Percentiles rank a stretch among this genome's conserved stretches.
phyloP scores from a whole-genome alignment of 2,329 filamentous ascomycete species.

The Zarea fungicola region DNA sequence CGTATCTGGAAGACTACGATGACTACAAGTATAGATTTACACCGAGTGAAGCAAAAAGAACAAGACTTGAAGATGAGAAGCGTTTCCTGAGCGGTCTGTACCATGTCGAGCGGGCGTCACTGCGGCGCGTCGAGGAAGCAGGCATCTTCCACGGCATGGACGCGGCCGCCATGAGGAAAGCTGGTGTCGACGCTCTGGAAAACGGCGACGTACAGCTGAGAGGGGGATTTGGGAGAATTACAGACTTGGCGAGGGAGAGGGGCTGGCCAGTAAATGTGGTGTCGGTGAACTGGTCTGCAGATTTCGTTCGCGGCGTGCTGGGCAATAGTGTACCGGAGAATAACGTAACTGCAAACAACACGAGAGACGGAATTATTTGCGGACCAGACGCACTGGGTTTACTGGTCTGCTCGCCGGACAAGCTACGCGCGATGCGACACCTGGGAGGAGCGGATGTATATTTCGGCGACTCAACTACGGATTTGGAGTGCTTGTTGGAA shows the following conservation, averaged over 20 bases:
- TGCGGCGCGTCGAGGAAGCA: conserved; percentile 37
- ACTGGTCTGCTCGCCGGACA: conserved; percentile 39
- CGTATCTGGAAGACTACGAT: conserved; percentile 39
- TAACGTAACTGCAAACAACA: conserved; percentile 40
- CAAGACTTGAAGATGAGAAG: conserved; percentile 33
- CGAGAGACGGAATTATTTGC: conserved; percentile 35
- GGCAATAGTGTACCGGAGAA: conserved; percentile 17
- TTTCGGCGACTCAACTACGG: conserved; percentile 54
- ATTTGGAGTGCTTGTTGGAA: conserved; percentile 47
- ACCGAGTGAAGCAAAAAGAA: conserved; percentile 29
- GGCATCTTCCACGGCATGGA: conserved; percentile 40
- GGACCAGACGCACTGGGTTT: conserved; percentile 31
- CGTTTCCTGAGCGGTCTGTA: conserved; percentile 36
- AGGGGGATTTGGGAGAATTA: conserved; percentile 34
- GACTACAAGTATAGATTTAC: conserved; percentile 31
- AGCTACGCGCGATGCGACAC: conserved; percentile 36
- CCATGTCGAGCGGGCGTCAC: conserved; percentile 41
- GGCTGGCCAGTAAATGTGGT: conserved; percentile 39
- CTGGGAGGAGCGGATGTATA: conserved; percentile 37
- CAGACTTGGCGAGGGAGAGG: conserved; percentile 21
- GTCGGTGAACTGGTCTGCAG: conserved; percentile 47
- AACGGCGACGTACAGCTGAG: conserved; percentile 31
- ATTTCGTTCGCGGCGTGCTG: conserved; percentile 39
- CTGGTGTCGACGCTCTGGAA: conserved; percentile 33
- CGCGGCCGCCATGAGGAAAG: conserved; percentile 26